phyloP scores from a whole-genome alignment of 1,139 yeast species.

The Candida sanyaensis region DNA sequence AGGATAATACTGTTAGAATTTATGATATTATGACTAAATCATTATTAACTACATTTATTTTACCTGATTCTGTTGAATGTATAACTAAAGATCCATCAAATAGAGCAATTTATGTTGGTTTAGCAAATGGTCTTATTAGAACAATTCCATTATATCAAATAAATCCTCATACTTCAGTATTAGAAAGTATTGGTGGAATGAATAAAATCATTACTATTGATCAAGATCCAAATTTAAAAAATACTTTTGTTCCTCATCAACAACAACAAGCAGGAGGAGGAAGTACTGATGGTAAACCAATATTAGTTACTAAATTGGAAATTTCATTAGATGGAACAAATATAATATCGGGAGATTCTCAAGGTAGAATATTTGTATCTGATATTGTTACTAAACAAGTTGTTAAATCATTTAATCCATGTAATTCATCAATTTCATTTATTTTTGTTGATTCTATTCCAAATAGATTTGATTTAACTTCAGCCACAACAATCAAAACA shows the following conservation, averaged over 20 bases:
- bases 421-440: conserved; percentile 40
- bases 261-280: conserved; percentile 18
- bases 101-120: conserved; percentile 72
- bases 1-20: conserved; percentile 73
- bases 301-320: conserved; percentile 49
- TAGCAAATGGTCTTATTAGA: conserved; percentile 62
- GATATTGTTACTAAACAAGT: conserved; percentile 82
- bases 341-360: conserved; percentile 71
- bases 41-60: conserved; percentile 69
- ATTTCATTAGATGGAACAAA: conserved; percentile 77
- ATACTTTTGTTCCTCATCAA: conserved; percentile 62
- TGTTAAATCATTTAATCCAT: conserved; percentile 60
- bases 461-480: conserved; percentile 6
- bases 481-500: not conserved
- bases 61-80: conserved; percentile 58
- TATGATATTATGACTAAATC: conserved; percentile 50
- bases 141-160: conserved; percentile 57
- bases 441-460: conserved; percentile 24
- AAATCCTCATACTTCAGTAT: conserved; percentile 38
- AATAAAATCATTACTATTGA: conserved; percentile 55
- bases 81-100: conserved; percentile 81
- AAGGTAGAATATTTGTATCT: conserved; percentile 67
- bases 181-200: conserved; percentile 59
- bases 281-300: conserved; percentile 9
- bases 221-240: conserved; percentile 49